Percentiles rank a stretch among this genome's conserved stretches.
phyloP scores from a whole-genome alignment of 257 asterid genomes.

The Solanum okadae region DNA sequence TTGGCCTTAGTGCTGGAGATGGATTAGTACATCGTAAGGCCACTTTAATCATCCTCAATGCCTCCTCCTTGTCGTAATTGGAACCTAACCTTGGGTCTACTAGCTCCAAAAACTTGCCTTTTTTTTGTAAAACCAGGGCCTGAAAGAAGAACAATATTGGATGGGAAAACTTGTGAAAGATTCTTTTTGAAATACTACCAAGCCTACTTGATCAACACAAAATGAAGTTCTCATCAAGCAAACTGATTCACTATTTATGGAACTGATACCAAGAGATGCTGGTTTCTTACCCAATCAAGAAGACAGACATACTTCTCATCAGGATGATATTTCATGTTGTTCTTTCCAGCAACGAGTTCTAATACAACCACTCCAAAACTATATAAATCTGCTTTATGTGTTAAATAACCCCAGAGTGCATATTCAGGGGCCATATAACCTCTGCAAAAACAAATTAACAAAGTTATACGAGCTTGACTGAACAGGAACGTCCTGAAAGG shows the following conservation, averaged over 20 bases:
- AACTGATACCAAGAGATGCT: background rate
- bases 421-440: slow-evolving; percentile 80
- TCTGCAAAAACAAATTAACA: slow-evolving; percentile 7
- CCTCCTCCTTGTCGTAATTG: slow-evolving; percentile 22
- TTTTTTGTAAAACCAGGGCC: slow-evolving; percentile 54
- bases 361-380: slow-evolving; percentile 59
- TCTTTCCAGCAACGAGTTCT: slow-evolving; percentile 54
- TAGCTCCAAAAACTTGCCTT: slow-evolving; percentile 33
- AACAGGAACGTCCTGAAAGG: no score
- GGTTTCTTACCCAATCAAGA: no score
- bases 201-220: background rate
- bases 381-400: slow-evolving; percentile 58
- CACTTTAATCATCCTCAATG: slow-evolving; percentile 33
- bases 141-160: background rate
- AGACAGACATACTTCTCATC: no score
- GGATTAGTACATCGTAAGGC: slow-evolving; percentile 56
- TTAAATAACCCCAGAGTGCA: slow-evolving; percentile 65
- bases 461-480: no score
- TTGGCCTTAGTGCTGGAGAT: slow-evolving; percentile 55
- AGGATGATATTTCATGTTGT: no score
- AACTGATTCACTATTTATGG: background rate
- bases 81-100: slow-evolving; percentile 47
- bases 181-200: background rate
- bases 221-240: background rate
- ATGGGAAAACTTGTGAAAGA: background rate